These are phyloP conservation scores for Apophysomyces sp. DNA, from an alignment of 371 early-diverging fungal species.

Conservation along the genomic window DNA sequence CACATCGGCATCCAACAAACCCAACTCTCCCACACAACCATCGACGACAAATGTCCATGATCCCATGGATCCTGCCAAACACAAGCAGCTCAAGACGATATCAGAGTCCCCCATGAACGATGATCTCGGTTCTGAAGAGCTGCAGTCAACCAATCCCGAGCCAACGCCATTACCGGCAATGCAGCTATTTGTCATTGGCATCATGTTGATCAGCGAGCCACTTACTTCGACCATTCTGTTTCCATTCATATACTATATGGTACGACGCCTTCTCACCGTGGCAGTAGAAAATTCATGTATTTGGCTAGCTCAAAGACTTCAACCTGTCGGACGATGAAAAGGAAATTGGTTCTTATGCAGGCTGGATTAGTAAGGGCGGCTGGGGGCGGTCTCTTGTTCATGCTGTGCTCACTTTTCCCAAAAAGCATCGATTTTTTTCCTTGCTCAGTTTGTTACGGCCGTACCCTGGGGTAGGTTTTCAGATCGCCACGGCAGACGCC, in stretches of 20 bases:
- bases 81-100: too few species aligned
- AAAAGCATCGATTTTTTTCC: slow-evolving; percentile 49
- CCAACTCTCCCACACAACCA: too few species aligned
- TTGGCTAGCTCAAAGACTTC: slow-evolving; percentile 54
- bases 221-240: slow-evolving; percentile 63
- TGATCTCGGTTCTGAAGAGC: too few species aligned
- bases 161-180: slow-evolving; percentile 49
- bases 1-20: too few species aligned
- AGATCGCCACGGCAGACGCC: slow-evolving; percentile 76
- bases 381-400: too few species aligned
- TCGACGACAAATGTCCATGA: too few species aligned
- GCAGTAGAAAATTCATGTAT: too few species aligned
- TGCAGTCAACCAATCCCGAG: too few species aligned
- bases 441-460: slow-evolving; percentile 58
- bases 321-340: slow-evolving; percentile 59
- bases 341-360: slow-evolving; percentile 68
- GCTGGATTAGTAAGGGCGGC: slow-evolving; percentile 59
- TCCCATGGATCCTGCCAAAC: too few species aligned
- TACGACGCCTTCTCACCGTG: too few species aligned
- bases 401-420: background rate
- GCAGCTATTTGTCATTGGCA: slow-evolving; percentile 57
- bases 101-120: too few species aligned
- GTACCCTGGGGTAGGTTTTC: slow-evolving; percentile 58
- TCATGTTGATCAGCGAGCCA: slow-evolving; percentile 66
- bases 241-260: slow-evolving; percentile 68